Percentiles rank a stretch among this genome's conserved stretches.
phyloP scores from a whole-genome alignment of 73 alveolate genomes.

The Paramecium caudatum region DNA sequence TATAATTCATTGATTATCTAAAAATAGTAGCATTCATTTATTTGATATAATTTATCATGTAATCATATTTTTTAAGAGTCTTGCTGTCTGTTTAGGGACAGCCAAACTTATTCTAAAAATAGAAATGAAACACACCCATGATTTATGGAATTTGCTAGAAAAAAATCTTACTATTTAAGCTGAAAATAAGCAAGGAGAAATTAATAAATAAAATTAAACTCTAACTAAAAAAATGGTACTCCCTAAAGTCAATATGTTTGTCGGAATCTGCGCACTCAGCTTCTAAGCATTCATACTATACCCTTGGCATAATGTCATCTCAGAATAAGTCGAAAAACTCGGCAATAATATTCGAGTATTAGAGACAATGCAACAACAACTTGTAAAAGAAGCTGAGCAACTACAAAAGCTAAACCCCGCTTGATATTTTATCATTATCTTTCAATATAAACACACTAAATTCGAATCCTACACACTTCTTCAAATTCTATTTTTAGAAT shows the following conservation, averaged over 20 bases:
- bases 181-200: neutral
- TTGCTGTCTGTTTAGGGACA: too few relatives aligned
- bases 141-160: conserved; percentile 20
- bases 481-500: too few relatives aligned
- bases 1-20: neutral
- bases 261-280: conserved; percentile 49
- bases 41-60: too few relatives aligned
- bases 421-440: conserved; percentile 2
- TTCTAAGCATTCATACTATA: conserved; percentile 53
- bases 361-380: conserved; percentile 23
- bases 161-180: neutral
- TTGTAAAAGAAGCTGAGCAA: conserved; percentile 46
- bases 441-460: neutral
- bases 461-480: neutral
- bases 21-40: conserved; percentile 31
- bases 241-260: conserved; percentile 61
- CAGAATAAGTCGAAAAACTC: conserved; percentile 25
- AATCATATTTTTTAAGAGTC: too few relatives aligned
- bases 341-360: conserved; percentile 1
- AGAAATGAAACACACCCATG: neutral
- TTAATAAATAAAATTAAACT: neutral
- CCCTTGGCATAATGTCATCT: conserved; percentile 65
- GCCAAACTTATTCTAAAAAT: conserved; percentile 27
- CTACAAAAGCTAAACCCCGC: conserved; percentile 31
- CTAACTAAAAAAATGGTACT: conserved; percentile 46